Evolutionary conservation across 2,329 filamentous ascomycete species (phyloP).

Genomic region (Fusarium pininemorale): DNA sequence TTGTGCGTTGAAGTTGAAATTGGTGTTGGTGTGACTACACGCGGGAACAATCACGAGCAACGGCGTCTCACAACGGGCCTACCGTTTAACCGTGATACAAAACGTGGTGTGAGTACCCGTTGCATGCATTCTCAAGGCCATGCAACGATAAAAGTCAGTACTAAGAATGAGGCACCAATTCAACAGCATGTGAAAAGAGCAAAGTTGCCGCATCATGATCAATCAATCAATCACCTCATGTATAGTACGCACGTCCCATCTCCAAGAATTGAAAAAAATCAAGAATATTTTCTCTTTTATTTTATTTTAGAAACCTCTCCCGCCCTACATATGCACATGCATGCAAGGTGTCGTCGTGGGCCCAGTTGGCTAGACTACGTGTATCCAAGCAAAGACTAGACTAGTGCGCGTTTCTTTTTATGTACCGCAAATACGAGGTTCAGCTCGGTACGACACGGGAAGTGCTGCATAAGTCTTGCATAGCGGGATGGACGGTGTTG

Average conservation of each 20-base stretch:
- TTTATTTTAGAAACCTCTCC: slow-evolving; percentile 1
- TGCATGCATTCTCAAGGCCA: not conserved
- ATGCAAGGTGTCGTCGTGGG: not conserved
- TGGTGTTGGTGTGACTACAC: not conserved
- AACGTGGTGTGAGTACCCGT: not conserved
- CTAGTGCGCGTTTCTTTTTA: not conserved
- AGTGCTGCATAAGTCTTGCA: slow-evolving; percentile 14
- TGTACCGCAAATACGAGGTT: slow-evolving; percentile 29
- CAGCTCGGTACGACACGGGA: slow-evolving; percentile 29
- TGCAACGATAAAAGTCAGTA: no score
- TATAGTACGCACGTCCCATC: not conserved
- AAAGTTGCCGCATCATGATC: not conserved
- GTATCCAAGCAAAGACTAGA: slow-evolving; percentile 9
- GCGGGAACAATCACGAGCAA: not conserved
- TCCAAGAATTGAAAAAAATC: not conserved
- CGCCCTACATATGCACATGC: slow-evolving; percentile 1
- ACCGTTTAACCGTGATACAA: not conserved
- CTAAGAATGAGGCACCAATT: not conserved
- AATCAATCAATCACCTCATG: slow-evolving; percentile 8
- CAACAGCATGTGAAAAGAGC: not conserved
- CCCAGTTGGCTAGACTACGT: slow-evolving; percentile 24
- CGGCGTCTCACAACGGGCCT: not conserved
- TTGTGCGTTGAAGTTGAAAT: not conserved
- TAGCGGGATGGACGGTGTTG: not conserved
- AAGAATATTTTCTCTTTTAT: not conserved